A percentile compares a stretch with the other conserved stretches of the same genome.
Conservation (phyloP, 495 filamentous ascomycete genomes). For the Daldinia loculata region DNA sequence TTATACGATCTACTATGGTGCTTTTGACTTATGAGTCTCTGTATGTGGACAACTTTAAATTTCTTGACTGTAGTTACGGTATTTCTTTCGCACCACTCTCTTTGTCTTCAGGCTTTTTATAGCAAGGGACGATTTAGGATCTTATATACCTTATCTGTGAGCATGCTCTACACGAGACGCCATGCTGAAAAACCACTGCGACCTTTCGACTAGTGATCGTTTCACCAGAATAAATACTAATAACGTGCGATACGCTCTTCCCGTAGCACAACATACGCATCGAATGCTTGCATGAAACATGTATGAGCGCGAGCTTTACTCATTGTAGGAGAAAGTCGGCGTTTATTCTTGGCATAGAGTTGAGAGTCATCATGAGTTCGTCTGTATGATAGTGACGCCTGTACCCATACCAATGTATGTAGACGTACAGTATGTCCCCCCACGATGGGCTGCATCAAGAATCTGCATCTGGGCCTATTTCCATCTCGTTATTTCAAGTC, state of each 20-base stretch:
- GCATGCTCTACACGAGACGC: not conserved
- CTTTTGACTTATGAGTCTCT: not conserved
- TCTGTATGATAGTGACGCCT: not conserved
- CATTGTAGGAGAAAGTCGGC: not conserved
- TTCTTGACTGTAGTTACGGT: not conserved
- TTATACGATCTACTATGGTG: not conserved
- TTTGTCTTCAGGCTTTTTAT: not conserved
- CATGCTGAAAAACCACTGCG: not conserved
- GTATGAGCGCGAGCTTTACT: not conserved
- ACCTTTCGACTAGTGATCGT: not conserved
- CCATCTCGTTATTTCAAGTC: not conserved
- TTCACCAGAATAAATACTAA: not conserved
- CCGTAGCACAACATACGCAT: not conserved
- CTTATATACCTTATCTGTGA: not conserved
- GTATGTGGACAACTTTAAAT: not conserved
- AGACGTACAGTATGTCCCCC: not conserved
- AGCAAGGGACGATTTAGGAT: not conserved
- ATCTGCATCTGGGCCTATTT: not conserved
- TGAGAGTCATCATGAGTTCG: not conserved
- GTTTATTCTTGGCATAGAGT: not conserved
- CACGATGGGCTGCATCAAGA: not conserved
- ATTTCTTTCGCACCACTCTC: not conserved
- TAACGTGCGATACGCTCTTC: not conserved
- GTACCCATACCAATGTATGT: not conserved
- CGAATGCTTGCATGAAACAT: not conserved